phyloP scores from a whole-genome alignment of 2,329 filamentous ascomycete genomes.

The Grosmannia clavigera region DNA sequence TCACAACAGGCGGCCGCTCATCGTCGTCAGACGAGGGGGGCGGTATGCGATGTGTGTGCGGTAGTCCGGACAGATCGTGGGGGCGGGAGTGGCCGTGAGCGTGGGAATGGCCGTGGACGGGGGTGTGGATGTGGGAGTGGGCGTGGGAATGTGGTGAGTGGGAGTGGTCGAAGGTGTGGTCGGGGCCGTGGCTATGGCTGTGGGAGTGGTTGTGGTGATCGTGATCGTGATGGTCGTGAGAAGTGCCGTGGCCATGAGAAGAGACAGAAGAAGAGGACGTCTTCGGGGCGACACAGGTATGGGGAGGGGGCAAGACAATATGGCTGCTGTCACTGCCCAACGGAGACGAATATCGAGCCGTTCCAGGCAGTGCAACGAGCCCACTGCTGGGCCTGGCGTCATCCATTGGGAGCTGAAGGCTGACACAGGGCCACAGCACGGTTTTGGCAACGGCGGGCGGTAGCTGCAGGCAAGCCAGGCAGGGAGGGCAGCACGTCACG shows the following conservation, averaged over 20 bases:
- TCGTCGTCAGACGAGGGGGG: neutral
- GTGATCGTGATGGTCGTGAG: neutral
- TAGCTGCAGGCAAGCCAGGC: neutral
- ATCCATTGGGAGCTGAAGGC: slow-evolving; percentile 7
- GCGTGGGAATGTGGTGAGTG: neutral
- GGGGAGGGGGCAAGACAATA: neutral
- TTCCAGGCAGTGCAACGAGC: slow-evolving; percentile 3
- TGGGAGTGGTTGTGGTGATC: neutral
- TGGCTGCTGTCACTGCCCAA: neutral
- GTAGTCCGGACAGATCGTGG: no score
- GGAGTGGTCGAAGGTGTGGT: neutral
- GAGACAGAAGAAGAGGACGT: neutral
- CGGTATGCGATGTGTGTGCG: neutral
- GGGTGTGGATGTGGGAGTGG: neutral
- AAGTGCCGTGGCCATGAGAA: neutral
- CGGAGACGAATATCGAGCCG: neutral
- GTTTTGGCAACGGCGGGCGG: neutral
- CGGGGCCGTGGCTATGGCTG: neutral
- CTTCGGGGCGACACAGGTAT: neutral
- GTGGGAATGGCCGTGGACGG: neutral
- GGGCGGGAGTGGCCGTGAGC: no score
- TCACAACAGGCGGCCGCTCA: neutral
- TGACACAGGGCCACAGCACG: neutral
- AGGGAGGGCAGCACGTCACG: neutral
- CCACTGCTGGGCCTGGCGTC: slow-evolving; percentile 7